A percentile compares a stretch with the other conserved stretches of the same genome.
Evolutionary conservation across 768 basidiomycete species (phyloP).

Genomic region (Tylopilus sp.): DNA sequence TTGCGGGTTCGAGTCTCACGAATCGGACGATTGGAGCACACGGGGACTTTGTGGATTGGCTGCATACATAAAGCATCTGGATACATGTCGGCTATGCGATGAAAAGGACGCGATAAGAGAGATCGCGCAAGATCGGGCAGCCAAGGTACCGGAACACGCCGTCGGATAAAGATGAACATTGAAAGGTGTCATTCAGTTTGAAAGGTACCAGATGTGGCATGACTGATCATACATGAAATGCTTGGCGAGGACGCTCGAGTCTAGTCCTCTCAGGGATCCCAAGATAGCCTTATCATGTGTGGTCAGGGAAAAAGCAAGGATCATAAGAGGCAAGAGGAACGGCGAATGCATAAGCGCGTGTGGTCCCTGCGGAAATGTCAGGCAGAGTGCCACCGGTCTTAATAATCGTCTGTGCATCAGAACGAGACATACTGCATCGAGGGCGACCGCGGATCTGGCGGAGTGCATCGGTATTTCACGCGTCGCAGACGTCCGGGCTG

Average conservation of each 20-base stretch:
- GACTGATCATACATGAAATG: slow-evolving; percentile 17
- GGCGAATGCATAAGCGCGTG: slow-evolving; percentile 23
- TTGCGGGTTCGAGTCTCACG: slow-evolving; percentile 1
- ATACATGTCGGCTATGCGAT: slow-evolving; percentile 8
- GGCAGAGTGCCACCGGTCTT: slow-evolving; percentile 15
- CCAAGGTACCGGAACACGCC: slow-evolving; percentile 21
- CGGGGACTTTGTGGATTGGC: slow-evolving; percentile 7
- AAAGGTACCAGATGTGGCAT: slow-evolving; percentile 22
- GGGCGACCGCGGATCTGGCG: slow-evolving; percentile 31
- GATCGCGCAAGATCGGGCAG: slow-evolving; percentile 13
- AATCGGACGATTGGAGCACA: slow-evolving; percentile 8
- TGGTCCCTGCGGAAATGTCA: slow-evolving; percentile 18
- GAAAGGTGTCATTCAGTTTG: slow-evolving; percentile 7
- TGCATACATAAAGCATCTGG: slow-evolving; percentile 1
- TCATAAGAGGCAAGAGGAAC: slow-evolving; percentile 25
- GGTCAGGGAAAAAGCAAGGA: slow-evolving; percentile 9
- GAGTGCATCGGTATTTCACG: slow-evolving; percentile 3
- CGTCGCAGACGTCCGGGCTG: slow-evolving; percentile 2
- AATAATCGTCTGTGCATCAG: slow-evolving; percentile 20
- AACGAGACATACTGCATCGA: slow-evolving; percentile 23
- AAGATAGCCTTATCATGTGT: slow-evolving; percentile 30
- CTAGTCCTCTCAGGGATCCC: slow-evolving; percentile 26
- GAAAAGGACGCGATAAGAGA: slow-evolving; percentile 5
- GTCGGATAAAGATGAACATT: not conserved
- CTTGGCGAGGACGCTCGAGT: slow-evolving; percentile 19